Evolutionary conservation across 2,329 filamentous ascomycete species (phyloP).

Genomic region (Teratosphaeriaceae sp.): DNA sequence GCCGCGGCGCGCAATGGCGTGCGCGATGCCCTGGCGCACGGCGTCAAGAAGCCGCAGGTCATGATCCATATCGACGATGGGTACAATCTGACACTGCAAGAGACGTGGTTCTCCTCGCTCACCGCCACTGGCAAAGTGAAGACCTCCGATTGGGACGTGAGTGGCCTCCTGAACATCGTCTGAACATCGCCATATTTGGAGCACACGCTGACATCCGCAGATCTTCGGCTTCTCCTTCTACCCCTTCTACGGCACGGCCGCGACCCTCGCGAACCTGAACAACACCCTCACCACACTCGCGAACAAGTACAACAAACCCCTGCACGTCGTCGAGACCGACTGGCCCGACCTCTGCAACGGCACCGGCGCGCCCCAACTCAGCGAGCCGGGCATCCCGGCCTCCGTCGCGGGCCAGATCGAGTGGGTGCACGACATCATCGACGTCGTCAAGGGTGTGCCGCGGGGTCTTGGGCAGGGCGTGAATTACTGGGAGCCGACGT

Average conservation of each 20-base stretch:
- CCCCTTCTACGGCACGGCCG: conserved; percentile 28
- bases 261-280: conserved; percentile 24
- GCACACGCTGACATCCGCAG: too few species aligned
- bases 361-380: conserved; percentile 21
- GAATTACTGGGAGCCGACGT: conserved; percentile 28
- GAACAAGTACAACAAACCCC: conserved; percentile 25
- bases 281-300: conserved; percentile 21
- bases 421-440: conserved; percentile 23
- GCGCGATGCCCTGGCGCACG: conserved; percentile 25
- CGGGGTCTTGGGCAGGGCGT: conserved; percentile 26
- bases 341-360: conserved; percentile 26
- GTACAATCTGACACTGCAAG: conserved; percentile 25
- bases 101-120: conserved; percentile 27
- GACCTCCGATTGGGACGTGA: conserved; percentile 24
- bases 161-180: conserved; percentile 20
- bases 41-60: conserved; percentile 25
- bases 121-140: conserved; percentile 24
- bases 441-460: conserved; percentile 23
- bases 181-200: too few species aligned
- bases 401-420: conserved; percentile 23
- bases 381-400: conserved; percentile 25
- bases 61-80: conserved; percentile 33
- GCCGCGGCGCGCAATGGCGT: conserved; percentile 25
- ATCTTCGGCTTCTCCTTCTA: conserved; percentile 23
- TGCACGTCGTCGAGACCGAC: conserved; percentile 29